These are phyloP conservation scores for Trypanosoma boissoni DNA, from an alignment of 208 protist genomes.

Conservation along the genomic window DNA sequence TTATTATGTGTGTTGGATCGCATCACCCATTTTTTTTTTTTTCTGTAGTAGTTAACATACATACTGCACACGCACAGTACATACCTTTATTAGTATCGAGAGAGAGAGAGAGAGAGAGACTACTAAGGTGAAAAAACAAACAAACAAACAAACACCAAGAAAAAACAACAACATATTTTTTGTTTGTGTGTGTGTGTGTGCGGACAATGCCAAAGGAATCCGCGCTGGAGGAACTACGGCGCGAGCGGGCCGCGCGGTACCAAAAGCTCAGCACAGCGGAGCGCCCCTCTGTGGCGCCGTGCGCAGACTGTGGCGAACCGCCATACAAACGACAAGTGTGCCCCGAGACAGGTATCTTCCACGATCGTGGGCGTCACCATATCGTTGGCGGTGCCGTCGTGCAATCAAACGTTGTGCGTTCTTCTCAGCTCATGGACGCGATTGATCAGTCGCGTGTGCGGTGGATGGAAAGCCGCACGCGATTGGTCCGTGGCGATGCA, in stretches of 20 bases:
- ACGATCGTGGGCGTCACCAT: constrained; percentile 53
- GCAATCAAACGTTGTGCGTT: constrained; percentile 46
- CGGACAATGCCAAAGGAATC: constrained; percentile 22
- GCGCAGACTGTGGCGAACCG: constrained; percentile 51
- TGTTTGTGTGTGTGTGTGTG: too few relatives aligned
- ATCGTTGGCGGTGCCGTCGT: constrained; percentile 70
- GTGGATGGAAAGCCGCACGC: constrained; percentile 72
- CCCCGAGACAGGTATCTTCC: constrained; percentile 65
- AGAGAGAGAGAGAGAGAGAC: too few relatives aligned
- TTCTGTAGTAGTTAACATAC: too few relatives aligned
- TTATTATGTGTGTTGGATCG: too few relatives aligned
- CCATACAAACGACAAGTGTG: constrained; percentile 59
- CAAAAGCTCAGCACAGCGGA: constrained; percentile 18
- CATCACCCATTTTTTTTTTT: too few relatives aligned
- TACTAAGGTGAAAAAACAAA: too few relatives aligned
- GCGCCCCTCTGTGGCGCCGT: constrained; percentile 46
- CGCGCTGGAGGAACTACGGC: constrained; percentile 29
- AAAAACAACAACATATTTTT: too few relatives aligned
- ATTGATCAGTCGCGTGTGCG: constrained; percentile 72
- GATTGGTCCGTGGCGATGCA: constrained; percentile 70
- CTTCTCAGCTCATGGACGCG: constrained; percentile 61
- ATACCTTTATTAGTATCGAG: too few relatives aligned
- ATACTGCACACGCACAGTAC: too few relatives aligned
- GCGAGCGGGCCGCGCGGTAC: constrained; percentile 35
- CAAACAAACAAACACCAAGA: too few relatives aligned